Evolutionary conservation across 768 basidiomycete genomes (phyloP).

Genomic region (Naganishia kalamii): DNA sequence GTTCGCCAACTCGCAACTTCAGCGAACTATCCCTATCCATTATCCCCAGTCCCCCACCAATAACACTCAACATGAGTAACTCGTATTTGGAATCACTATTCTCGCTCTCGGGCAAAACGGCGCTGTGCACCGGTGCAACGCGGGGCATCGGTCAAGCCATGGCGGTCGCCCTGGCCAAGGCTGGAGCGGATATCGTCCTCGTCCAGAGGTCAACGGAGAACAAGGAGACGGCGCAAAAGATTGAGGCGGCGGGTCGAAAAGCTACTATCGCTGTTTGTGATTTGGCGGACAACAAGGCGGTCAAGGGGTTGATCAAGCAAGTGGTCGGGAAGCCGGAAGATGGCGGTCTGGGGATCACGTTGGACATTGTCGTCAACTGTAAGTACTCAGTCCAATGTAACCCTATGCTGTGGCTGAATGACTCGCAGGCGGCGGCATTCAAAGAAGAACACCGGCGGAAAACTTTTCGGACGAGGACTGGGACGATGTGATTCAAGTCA

Average conservation of each 20-base stretch:
- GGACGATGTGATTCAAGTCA: conserved; percentile 73
- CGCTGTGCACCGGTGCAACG: conserved; percentile 45
- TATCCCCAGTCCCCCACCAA: neutral
- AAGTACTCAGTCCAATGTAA: conserved; percentile 41
- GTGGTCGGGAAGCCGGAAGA: conserved; percentile 49
- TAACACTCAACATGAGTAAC: conserved; percentile 7
- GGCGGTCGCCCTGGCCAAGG: conserved; percentile 48
- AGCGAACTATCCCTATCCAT: no score
- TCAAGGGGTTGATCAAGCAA: conserved; percentile 52
- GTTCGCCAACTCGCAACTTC: neutral
- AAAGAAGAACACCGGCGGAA: conserved; percentile 52
- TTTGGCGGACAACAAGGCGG: conserved; percentile 53
- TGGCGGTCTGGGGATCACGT: conserved; percentile 51
- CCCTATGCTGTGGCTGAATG: conserved; percentile 23
- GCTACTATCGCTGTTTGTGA: conserved; percentile 56
- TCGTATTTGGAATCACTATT: conserved; percentile 45
- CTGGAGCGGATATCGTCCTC: conserved; percentile 48
- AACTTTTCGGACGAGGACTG: conserved; percentile 63
- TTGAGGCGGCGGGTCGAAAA: conserved; percentile 43
- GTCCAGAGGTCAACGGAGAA: conserved; percentile 42
- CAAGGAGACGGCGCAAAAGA: conserved; percentile 43
- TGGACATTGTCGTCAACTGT: conserved; percentile 66
- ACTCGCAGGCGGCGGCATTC: conserved; percentile 34
- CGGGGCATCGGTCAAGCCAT: conserved; percentile 47
- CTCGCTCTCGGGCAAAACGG: conserved; percentile 46